Percentiles rank a stretch among this genome's conserved stretches.
These are phyloP conservation scores for Cryptococcus sp. DNA, from an alignment of 1,284 basidiomycete genomes.

Conservation along the genomic window DNA sequence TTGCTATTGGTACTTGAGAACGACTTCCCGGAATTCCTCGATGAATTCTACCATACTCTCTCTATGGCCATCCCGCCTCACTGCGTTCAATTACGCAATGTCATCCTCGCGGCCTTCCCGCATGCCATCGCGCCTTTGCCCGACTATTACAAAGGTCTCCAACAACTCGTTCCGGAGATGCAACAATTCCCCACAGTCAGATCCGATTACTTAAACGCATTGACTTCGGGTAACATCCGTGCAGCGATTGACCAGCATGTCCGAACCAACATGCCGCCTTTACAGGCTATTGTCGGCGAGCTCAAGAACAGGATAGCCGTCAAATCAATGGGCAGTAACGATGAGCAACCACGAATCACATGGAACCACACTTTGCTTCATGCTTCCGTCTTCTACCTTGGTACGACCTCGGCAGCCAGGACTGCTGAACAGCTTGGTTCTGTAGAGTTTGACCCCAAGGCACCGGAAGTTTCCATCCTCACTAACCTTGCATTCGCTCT, in stretches of 20 bases:
- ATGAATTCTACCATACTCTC: slow-evolving; percentile 92
- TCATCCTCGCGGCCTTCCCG: slow-evolving; percentile 96
- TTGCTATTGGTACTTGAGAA: slow-evolving; percentile 91
- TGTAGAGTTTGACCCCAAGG: slow-evolving; percentile 69
- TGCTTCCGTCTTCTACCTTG: slow-evolving; percentile 90
- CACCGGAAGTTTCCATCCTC: slow-evolving; percentile 75
- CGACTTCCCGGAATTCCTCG: slow-evolving; percentile 98
- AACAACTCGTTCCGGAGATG: slow-evolving; percentile 73
- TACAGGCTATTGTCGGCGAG: slow-evolving; percentile 60
- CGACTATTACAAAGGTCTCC: slow-evolving; percentile 49
- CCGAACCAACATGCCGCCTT: slow-evolving; percentile 59
- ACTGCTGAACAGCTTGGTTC: slow-evolving; percentile 70
- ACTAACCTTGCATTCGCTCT: slow-evolving; percentile 75
- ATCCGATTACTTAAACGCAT: slow-evolving; percentile 78
- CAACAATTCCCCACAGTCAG: slow-evolving; percentile 82
- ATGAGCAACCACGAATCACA: slow-evolving; percentile 56
- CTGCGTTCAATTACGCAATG: slow-evolving; percentile 94
- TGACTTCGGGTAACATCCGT: slow-evolving; percentile 74
- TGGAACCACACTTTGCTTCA: slow-evolving; percentile 89
- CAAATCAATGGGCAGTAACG: slow-evolving; percentile 49
- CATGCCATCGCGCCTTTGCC: slow-evolving; percentile 78
- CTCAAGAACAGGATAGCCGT: slow-evolving; percentile 72
- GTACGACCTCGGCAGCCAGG: slow-evolving; percentile 80
- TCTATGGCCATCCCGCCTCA: slow-evolving; percentile 87
- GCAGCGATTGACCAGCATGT: slow-evolving; percentile 76